A percentile compares a stretch with the other conserved stretches of the same genome.
Conservation (phyloP, 139 green algal species). For the Microglena sp. region DNA sequence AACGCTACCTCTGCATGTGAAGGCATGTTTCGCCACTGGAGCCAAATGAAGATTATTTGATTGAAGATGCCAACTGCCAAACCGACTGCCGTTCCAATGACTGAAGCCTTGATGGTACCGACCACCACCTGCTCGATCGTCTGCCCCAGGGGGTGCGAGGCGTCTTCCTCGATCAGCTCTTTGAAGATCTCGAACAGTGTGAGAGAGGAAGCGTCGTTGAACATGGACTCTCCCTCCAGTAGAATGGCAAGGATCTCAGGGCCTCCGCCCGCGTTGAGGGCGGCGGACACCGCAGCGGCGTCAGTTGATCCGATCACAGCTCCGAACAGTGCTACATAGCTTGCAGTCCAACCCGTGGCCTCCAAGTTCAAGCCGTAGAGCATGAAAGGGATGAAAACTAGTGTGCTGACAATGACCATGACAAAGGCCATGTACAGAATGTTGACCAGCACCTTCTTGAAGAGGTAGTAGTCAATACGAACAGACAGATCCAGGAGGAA, state of each 20-base stretch:
- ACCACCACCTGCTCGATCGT: conserved; percentile 21
- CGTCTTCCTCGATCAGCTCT: conserved; percentile 7
- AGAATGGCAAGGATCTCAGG: conserved; percentile 62
- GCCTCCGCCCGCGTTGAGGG: conserved; percentile 57
- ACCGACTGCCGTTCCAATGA: conserved; percentile 21
- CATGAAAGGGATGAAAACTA: conserved; percentile 67
- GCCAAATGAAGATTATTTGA: conserved; percentile 23
- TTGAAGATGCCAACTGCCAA: conserved; percentile 29
- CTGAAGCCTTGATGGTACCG: conserved; percentile 12
- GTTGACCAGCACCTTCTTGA: conserved; percentile 58
- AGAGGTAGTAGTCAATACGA: conserved; percentile 84
- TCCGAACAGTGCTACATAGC: conserved; percentile 45
- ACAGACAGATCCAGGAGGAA: conserved; percentile 54
- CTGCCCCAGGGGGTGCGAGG: conserved; percentile 12
- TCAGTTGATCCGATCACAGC: conserved; percentile 71
- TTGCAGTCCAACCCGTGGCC: conserved; percentile 40
- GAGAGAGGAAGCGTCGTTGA: conserved; percentile 77
- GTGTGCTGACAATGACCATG: conserved; percentile 45
- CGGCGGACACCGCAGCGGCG: conserved; percentile 59
- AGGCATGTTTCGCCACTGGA: conserved; percentile 38
- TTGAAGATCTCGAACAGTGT: conserved; percentile 36
- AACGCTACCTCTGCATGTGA: conserved; percentile 48
- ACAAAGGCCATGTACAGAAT: conserved; percentile 63
- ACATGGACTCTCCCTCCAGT: conserved; percentile 74
- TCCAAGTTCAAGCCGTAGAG: conserved; percentile 57